Conservation (phyloP, 2,329 filamentous ascomycete genomes). For the Talaromyces sp. region DNA sequence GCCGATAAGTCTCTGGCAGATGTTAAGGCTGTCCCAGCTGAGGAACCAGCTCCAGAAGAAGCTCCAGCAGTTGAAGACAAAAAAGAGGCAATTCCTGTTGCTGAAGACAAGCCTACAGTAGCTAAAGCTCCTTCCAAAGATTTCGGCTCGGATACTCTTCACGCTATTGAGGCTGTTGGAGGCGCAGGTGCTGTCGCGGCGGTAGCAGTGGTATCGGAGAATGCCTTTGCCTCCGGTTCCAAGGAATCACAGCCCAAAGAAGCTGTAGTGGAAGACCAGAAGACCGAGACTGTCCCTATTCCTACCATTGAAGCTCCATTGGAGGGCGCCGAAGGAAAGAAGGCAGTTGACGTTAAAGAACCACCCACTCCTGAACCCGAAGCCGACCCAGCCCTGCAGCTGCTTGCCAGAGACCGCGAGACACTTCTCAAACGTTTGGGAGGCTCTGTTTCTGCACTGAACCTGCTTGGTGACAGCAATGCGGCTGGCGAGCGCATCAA, state of each 20-base stretch:
- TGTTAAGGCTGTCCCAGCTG: neutral
- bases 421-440: slow-evolving; percentile 26
- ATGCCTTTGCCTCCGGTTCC: neutral
- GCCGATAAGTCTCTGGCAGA: neutral
- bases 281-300: slow-evolving; percentile 1
- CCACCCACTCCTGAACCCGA: slow-evolving; percentile 24
- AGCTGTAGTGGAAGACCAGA: neutral
- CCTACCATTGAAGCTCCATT: slow-evolving; percentile 15
- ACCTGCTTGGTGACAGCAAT: slow-evolving; percentile 85
- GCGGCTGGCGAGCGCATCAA: slow-evolving; percentile 47
- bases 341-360: slow-evolving; percentile 14
- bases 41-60: neutral
- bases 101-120: neutral
- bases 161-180: slow-evolving; percentile 5
- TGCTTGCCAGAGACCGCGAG: slow-evolving; percentile 28
- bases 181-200: slow-evolving; percentile 6
- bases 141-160: neutral
- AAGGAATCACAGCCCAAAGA: slow-evolving; percentile 12
- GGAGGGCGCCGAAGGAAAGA: slow-evolving; percentile 18
- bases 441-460: slow-evolving; percentile 24
- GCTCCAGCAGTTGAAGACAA: neutral
- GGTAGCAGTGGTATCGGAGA: slow-evolving; percentile 6
- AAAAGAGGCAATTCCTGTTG: neutral
- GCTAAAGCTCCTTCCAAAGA: slow-evolving; percentile 15
- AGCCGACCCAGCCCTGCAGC: slow-evolving; percentile 25